These are phyloP conservation scores for Penicillium sp. DNA, from an alignment of 2,329 filamentous ascomycete species.

Conservation along the genomic window DNA sequence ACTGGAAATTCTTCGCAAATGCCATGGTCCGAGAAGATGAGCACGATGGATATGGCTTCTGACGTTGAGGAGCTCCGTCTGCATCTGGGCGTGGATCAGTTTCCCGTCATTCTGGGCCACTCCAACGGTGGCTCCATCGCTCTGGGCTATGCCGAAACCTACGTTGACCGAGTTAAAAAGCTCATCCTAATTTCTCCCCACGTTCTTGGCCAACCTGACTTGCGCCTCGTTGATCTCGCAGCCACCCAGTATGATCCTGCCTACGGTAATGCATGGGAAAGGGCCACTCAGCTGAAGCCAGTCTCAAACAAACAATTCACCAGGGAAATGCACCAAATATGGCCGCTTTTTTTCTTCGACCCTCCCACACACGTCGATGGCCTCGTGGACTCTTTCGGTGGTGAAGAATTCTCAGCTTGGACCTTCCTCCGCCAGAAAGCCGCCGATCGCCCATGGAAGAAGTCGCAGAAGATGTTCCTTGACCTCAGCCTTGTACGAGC, in stretches of 20 bases:
- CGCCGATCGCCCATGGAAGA: constrained; percentile 6
- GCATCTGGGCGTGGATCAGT: constrained; percentile 16
- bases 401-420: constrained; percentile 8
- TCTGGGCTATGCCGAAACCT: constrained; percentile 22
- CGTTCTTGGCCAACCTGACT: constrained; percentile 16
- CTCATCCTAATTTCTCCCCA: constrained; percentile 21
- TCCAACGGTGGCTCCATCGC: constrained; percentile 26
- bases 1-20: constrained; percentile 17
- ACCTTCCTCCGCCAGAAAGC: constrained; percentile 9
- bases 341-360: constrained; percentile 23
- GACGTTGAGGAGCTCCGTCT: constrained; percentile 24
- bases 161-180: constrained; percentile 16
- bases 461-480: constrained; percentile 15
- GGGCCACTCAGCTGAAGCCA: background rate
- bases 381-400: constrained; percentile 13
- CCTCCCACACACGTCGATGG: constrained; percentile 11
- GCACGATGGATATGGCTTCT: constrained; percentile 15
- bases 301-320: constrained; percentile 17
- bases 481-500: constrained; percentile 18
- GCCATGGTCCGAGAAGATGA: constrained; percentile 11
- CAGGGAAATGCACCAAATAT: constrained; percentile 9
- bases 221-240: background rate
- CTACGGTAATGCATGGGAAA: constrained; percentile 10
- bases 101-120: constrained; percentile 19
- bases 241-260: constrained; percentile 10